Evolutionary conservation across 2,329 filamentous ascomycete genomes (phyloP).

Genomic region (Aspergillus phoenicis): DNA sequence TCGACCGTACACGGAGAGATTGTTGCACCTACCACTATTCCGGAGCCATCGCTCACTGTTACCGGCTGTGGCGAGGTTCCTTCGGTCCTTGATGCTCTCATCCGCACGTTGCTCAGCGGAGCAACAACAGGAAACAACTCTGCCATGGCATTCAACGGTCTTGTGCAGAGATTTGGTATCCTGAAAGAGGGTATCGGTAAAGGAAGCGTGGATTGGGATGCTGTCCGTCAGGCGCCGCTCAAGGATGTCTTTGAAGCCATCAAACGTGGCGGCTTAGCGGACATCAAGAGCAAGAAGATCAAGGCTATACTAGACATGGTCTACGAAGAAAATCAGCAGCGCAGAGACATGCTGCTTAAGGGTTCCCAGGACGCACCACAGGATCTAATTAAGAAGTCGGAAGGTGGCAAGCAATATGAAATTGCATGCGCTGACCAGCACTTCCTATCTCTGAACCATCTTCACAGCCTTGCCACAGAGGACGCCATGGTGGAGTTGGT

Average conservation of each 20-base stretch:
- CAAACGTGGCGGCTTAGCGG: slow-evolving; percentile 68
- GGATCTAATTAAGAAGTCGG: slow-evolving; percentile 43
- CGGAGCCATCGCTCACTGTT: slow-evolving; percentile 68
- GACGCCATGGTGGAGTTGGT: slow-evolving; percentile 61
- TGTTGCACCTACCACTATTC: slow-evolving; percentile 65
- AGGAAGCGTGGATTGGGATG: slow-evolving; percentile 75
- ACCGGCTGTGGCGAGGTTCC: slow-evolving; percentile 71
- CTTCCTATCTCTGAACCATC: slow-evolving; percentile 66
- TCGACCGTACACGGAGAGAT: slow-evolving; percentile 67
- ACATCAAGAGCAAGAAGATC: slow-evolving; percentile 71
- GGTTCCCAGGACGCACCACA: slow-evolving; percentile 50
- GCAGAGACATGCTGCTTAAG: slow-evolving; percentile 53
- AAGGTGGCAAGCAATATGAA: slow-evolving; percentile 59
- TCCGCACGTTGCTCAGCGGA: slow-evolving; percentile 64
- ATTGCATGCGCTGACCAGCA: slow-evolving; percentile 59
- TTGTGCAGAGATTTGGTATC: slow-evolving; percentile 66
- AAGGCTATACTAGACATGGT: slow-evolving; percentile 74
- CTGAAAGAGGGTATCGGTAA: slow-evolving; percentile 65
- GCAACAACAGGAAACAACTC: slow-evolving; percentile 64
- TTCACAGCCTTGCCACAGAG: slow-evolving; percentile 58
- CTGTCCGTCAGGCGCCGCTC: slow-evolving; percentile 61
- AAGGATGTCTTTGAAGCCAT: slow-evolving; percentile 70
- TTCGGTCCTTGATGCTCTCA: slow-evolving; percentile 64
- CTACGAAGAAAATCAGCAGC: slow-evolving; percentile 66
- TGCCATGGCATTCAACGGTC: slow-evolving; percentile 65